Percentiles rank a stretch among this genome's conserved stretches.
Conservation (phyloP, 768 basidiomycete species). For the Podaxis sp. region DNA sequence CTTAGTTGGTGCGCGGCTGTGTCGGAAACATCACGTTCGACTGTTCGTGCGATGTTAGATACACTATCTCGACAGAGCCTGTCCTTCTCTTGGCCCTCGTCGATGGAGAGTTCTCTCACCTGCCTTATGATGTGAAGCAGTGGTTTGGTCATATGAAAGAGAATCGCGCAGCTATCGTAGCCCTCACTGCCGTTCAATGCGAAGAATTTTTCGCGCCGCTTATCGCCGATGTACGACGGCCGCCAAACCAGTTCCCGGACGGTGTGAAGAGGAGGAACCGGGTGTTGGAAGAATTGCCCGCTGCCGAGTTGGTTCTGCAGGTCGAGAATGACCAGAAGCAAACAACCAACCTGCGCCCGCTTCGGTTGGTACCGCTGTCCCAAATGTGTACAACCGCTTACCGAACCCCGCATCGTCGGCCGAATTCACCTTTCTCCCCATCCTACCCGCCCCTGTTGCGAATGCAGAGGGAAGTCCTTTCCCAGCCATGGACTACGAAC, state of each 20-base stretch:
- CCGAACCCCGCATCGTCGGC: neutral
- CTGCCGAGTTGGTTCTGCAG: too few species aligned
- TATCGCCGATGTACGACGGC: slow-evolving; percentile 62
- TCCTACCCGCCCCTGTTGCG: neutral
- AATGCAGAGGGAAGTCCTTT: too few species aligned
- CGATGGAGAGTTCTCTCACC: slow-evolving; percentile 63
- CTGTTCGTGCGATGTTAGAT: slow-evolving; percentile 88
- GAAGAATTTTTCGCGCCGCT: slow-evolving; percentile 73
- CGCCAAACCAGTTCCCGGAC: slow-evolving; percentile 87
- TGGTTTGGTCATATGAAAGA: slow-evolving; percentile 87
- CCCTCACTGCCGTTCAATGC: slow-evolving; percentile 54
- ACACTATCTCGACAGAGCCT: slow-evolving; percentile 86
- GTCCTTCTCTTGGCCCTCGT: slow-evolving; percentile 89
- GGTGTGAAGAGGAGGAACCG: slow-evolving; percentile 81
- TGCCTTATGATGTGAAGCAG: slow-evolving; percentile 77
- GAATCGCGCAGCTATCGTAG: slow-evolving; percentile 62
- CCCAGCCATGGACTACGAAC: too few species aligned
- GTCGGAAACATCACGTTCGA: slow-evolving; percentile 77
- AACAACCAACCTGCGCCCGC: neutral
- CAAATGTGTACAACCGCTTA: neutral
- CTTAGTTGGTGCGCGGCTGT: slow-evolving; percentile 82
- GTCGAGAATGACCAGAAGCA: neutral
- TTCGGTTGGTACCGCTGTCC: neutral
- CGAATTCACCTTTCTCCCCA: neutral
- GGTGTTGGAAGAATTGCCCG: slow-evolving; percentile 75